Percentiles rank a stretch among this genome's conserved stretches.
Conservation (phyloP, 371 early-diverging fungal genomes). For the Syncephalastrum monosporum region DNA sequence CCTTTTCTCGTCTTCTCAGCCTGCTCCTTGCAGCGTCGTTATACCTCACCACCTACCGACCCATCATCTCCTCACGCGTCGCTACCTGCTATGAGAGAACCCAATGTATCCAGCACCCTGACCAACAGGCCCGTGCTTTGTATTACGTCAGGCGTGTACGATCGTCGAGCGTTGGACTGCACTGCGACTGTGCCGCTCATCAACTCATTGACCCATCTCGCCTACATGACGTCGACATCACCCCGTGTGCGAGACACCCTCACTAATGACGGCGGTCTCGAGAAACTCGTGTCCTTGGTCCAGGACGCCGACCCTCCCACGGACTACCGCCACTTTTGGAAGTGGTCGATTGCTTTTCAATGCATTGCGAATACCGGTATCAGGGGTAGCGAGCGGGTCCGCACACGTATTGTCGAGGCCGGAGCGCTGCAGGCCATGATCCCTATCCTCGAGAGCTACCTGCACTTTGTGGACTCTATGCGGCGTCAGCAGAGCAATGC, state of each 20-base stretch:
- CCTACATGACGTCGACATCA: constrained; percentile 80
- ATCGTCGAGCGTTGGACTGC: constrained; percentile 88
- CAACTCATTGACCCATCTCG: constrained; percentile 85
- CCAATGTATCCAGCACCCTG: constrained; percentile 75
- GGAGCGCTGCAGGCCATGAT: constrained; percentile 80
- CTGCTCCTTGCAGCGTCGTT: no score
- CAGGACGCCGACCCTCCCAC: constrained; percentile 55
- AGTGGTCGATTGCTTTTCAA: constrained; percentile 83
- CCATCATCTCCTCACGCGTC: constrained; percentile 3
- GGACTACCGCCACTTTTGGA: constrained; percentile 72
- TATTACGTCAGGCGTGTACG: constrained; percentile 82
- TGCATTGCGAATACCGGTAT: constrained; percentile 86
- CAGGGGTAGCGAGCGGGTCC: constrained; percentile 77
- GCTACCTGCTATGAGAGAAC: constrained; percentile 78
- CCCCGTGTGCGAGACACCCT: constrained; percentile 80
- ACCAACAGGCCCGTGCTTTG: constrained; percentile 77
- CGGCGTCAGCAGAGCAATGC: constrained; percentile 42
- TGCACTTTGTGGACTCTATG: constrained; percentile 55
- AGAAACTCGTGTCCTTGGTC: constrained; percentile 79
- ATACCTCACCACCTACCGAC: constrained; percentile 2
- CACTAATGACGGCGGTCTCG: constrained; percentile 85
- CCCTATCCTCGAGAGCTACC: constrained; percentile 72
- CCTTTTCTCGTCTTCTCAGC: no score
- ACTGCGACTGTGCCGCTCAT: constrained; percentile 84
- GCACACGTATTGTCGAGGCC: constrained; percentile 82